Conservation (phyloP, 2,329 filamentous ascomycete species). For the Fusarium pseudoanthophilum region DNA sequence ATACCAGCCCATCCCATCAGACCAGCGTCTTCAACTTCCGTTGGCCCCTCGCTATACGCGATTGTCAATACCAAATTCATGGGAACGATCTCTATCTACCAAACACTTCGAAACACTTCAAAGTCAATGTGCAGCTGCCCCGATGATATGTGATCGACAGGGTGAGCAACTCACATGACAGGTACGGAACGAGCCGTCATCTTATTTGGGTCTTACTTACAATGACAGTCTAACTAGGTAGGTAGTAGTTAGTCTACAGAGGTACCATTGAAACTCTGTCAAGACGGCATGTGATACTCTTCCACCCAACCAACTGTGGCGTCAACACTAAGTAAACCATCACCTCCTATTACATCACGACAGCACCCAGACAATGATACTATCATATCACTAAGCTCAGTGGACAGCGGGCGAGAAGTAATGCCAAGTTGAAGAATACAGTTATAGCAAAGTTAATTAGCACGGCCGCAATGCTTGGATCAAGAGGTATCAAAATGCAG, state of each 20-base stretch:
- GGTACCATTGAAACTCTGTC: background rate
- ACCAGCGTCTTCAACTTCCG: background rate
- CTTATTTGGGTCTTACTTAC: background rate
- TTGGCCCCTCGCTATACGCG: background rate
- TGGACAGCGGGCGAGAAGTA: background rate
- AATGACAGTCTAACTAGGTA: background rate
- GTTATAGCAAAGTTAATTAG: background rate
- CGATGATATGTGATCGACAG: background rate
- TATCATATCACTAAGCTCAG: background rate
- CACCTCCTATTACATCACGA: conserved; percentile 22
- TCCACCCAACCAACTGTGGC: background rate
- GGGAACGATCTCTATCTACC: background rate
- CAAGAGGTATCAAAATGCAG: conserved; percentile 32
- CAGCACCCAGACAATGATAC: background rate
- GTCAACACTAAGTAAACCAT: background rate
- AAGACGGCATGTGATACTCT: background rate
- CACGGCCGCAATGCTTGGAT: conserved; percentile 17
- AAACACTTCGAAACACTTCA: background rate
- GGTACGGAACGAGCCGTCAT: conserved; percentile 1
- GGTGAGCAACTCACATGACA: background rate
- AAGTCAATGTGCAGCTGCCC: background rate
- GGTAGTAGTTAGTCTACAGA: background rate
- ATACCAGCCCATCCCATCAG: background rate
- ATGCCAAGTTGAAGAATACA: conserved; percentile 1
- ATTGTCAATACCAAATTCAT: background rate